Conservation (phyloP, 2,329 filamentous ascomycete genomes). For the Domatiomyces globalis region DNA sequence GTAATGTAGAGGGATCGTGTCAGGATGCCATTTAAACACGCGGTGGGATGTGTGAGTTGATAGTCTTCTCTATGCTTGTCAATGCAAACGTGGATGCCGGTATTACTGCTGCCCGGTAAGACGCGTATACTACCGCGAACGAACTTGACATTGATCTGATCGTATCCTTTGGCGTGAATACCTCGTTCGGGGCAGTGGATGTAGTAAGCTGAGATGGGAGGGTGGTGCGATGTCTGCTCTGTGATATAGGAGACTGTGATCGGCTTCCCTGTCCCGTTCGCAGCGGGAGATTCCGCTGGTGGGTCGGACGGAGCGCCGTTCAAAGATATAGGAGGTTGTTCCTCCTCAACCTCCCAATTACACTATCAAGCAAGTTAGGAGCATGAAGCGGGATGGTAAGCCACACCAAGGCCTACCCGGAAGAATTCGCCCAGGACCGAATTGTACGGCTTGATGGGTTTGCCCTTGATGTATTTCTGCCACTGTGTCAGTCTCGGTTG, state of each 20-base stretch:
- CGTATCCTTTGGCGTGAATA: conserved; percentile 74
- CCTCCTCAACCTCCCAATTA: conserved; percentile 76
- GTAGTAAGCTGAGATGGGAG: conserved; percentile 90
- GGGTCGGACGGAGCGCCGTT: background rate
- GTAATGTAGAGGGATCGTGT: conserved; percentile 78
- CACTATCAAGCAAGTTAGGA: conserved; percentile 41
- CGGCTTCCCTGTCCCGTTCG: conserved; percentile 23
- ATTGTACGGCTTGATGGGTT: conserved; percentile 98
- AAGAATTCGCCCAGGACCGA: conserved; percentile 96
- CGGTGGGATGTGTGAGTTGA: conserved; percentile 86
- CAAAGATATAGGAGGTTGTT: conserved; percentile 30
- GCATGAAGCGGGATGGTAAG: background rate
- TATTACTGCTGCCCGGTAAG: conserved; percentile 78
- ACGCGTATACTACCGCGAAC: conserved; percentile 91
- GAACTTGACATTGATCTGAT: conserved; percentile 95
- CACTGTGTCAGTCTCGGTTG: conserved; percentile 5
- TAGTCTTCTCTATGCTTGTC: conserved; percentile 79
- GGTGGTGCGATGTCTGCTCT: conserved; percentile 95
- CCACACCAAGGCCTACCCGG: conserved; percentile 45
- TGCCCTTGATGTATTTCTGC: conserved; percentile 92
- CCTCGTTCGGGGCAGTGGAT: conserved; percentile 86
- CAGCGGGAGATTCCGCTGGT: background rate
- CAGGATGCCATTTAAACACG: conserved; percentile 75
- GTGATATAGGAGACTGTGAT: conserved; percentile 86
- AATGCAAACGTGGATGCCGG: conserved; percentile 86